A percentile compares a stretch with the other conserved stretches of the same genome.
phyloP scores from a whole-genome alignment of 345 rosid genomes.

The Pistacia atlantica region DNA sequence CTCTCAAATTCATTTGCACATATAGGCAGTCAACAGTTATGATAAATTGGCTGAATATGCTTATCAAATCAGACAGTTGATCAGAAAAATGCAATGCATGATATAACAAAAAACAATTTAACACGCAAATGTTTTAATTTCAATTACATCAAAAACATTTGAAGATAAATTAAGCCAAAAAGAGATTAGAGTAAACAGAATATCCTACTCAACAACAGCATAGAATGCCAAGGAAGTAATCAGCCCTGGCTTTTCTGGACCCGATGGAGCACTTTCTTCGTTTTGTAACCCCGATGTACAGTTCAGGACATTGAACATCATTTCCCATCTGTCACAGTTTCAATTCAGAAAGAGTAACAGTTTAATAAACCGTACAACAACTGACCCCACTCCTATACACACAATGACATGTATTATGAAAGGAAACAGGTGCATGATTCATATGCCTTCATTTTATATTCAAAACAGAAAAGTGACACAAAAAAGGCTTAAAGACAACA shows the following conservation, averaged over 20 bases:
- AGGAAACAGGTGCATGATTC: neutral
- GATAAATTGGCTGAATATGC: neutral
- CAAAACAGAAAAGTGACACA: neutral
- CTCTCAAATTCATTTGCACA: slow-evolving; percentile 2
- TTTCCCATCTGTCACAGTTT: slow-evolving; percentile 48
- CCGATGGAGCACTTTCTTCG: slow-evolving; percentile 58
- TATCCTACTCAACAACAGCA: slow-evolving; percentile 56
- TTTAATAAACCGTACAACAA: neutral
- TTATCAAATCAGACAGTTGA: neutral
- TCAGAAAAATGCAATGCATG: neutral
- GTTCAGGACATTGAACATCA: slow-evolving; percentile 32
- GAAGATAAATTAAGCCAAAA: slow-evolving; percentile 3
- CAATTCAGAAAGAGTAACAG: slow-evolving; percentile 19
- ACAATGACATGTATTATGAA: neutral
- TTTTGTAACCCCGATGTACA: slow-evolving; percentile 64
- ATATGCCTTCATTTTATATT: neutral
- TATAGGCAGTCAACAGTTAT: neutral
- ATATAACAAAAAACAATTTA: neutral
- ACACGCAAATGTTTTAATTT: neutral
- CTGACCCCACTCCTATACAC: neutral
- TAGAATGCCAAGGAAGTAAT: slow-evolving; percentile 61
- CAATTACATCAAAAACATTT: neutral
- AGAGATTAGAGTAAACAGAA: slow-evolving; percentile 14
- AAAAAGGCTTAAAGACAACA: neutral
- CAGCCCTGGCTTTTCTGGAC: slow-evolving; percentile 46